phyloP scores from a whole-genome alignment of 768 basidiomycete species.

The Cytidiella melzeri region DNA sequence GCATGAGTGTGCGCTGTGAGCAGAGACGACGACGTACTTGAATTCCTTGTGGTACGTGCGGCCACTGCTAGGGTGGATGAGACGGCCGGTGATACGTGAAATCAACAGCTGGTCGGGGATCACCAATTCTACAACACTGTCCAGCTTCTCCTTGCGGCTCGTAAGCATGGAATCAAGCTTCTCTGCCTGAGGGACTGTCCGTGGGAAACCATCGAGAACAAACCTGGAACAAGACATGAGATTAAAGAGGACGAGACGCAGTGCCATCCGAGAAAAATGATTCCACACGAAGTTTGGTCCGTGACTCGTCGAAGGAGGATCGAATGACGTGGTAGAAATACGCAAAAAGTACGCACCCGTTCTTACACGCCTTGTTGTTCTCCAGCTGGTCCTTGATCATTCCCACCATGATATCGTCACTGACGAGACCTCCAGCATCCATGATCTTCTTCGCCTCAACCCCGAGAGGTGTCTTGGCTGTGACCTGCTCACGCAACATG shows the following conservation, averaged over 20 bases:
- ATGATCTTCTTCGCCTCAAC: constrained; percentile 95
- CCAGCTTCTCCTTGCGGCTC: constrained; percentile 76
- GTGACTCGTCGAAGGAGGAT: background rate
- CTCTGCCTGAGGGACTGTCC: constrained; percentile 93
- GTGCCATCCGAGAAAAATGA: background rate
- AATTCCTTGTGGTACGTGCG: constrained; percentile 95
- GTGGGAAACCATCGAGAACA: constrained; percentile 98
- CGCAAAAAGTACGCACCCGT: constrained; percentile 65
- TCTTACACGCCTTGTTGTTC: constrained; percentile 88
- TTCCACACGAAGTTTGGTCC: background rate
- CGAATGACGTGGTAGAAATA: background rate
- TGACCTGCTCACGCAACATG: constrained; percentile 94
- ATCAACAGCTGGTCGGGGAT: constrained; percentile 95
- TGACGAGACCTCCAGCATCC: constrained; percentile 92
- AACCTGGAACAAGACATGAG: constrained; percentile 48
- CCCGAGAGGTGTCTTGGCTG: constrained; percentile 81
- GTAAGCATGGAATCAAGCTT: constrained; percentile 92
- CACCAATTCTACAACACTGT: constrained; percentile 87
- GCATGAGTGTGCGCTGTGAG: constrained; percentile 1
- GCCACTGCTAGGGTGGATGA: constrained; percentile 86
- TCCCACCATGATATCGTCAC: constrained; percentile 94
- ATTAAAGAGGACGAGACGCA: background rate
- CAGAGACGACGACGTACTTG: constrained; percentile 51
- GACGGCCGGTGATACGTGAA: constrained; percentile 93
- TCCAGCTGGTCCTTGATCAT: constrained; percentile 97